Percentiles rank a stretch among this genome's conserved stretches.
Evolutionary conservation across 768 basidiomycete species (phyloP).

Genomic region (Agrocybe chaxingu): DNA sequence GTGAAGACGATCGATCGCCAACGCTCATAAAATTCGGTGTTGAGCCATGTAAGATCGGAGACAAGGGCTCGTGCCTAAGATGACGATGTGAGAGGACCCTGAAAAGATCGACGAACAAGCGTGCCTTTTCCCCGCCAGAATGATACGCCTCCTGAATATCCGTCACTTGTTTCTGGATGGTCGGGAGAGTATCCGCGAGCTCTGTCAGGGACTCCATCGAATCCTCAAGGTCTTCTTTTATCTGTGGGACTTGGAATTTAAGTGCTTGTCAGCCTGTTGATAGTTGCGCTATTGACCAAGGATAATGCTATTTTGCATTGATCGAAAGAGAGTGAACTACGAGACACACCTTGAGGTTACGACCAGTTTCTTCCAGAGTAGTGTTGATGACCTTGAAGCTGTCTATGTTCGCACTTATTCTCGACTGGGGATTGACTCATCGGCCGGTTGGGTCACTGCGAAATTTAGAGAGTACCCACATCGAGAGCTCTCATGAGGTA

Average conservation of each 20-base stretch:
- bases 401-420: constrained; percentile 65
- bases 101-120: constrained; percentile 3
- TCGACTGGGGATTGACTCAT: constrained; percentile 36
- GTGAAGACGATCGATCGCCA: constrained; percentile 77
- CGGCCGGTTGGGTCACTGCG: no score
- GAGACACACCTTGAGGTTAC: constrained; percentile 53
- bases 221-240: constrained; percentile 57
- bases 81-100: neutral
- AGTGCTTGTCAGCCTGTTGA: constrained; percentile 59
- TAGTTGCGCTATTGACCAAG: constrained; percentile 45
- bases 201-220: constrained; percentile 56
- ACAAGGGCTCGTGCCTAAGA: constrained; percentile 62
- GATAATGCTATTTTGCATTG: neutral
- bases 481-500: constrained; percentile 61
- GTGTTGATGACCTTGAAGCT: constrained; percentile 75
- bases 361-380: constrained; percentile 62
- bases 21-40: constrained; percentile 75
- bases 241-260: constrained; percentile 57
- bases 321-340: neutral
- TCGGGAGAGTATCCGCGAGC: constrained; percentile 58
- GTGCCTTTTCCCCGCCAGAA: constrained; percentile 65
- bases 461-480: constrained; percentile 26
- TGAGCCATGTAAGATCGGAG: constrained; percentile 68
- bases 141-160: constrained; percentile 68
- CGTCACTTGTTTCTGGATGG: constrained; percentile 55